Percentiles rank a stretch among this genome's conserved stretches.
These are phyloP conservation scores for Globisporangium sylvaticum DNA, from an alignment of 352 stramenopile genomes.

Conservation along the genomic window DNA sequence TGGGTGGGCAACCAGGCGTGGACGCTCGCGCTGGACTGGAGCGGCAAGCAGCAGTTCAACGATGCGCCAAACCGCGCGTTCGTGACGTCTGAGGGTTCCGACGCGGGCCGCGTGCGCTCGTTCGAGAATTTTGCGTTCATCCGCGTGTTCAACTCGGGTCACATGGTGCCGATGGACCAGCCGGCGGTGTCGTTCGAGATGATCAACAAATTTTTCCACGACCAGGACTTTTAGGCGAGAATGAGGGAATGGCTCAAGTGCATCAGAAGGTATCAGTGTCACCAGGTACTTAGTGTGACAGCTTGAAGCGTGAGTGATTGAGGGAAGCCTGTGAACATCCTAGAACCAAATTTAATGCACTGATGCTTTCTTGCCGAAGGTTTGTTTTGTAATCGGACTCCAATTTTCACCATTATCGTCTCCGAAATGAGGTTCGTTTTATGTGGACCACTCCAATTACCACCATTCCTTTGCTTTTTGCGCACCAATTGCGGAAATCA, in stretches of 20 bases:
- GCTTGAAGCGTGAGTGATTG: not conserved
- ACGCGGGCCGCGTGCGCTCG: conserved; percentile 42
- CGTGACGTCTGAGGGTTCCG: conserved; percentile 15
- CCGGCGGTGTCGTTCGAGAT: conserved; percentile 88
- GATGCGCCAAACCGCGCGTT: conserved; percentile 31
- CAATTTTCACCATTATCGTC: not conserved
- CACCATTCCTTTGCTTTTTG: not conserved
- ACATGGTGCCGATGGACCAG: conserved; percentile 95
- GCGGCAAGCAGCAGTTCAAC: conserved; percentile 85
- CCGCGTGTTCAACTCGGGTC: conserved; percentile 90
- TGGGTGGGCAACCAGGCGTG: conserved; percentile 93
- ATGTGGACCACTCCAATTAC: not conserved
- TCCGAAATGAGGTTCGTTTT: not conserved
- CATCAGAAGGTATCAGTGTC: not conserved
- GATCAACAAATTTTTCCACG: conserved; percentile 89
- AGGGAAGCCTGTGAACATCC: not conserved
- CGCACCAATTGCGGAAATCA: not conserved
- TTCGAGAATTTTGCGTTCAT: conserved; percentile 89
- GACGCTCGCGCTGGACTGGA: conserved; percentile 92
- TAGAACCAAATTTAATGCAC: not conserved
- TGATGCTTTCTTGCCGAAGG: not conserved
- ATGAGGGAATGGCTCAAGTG: not conserved
- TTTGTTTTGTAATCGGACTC: too few species aligned
- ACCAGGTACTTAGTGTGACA: not conserved
- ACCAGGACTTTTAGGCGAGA: conserved; percentile 29